phyloP scores from a whole-genome alignment of 1,284 basidiomycete species.

The Tilletia indica region DNA sequence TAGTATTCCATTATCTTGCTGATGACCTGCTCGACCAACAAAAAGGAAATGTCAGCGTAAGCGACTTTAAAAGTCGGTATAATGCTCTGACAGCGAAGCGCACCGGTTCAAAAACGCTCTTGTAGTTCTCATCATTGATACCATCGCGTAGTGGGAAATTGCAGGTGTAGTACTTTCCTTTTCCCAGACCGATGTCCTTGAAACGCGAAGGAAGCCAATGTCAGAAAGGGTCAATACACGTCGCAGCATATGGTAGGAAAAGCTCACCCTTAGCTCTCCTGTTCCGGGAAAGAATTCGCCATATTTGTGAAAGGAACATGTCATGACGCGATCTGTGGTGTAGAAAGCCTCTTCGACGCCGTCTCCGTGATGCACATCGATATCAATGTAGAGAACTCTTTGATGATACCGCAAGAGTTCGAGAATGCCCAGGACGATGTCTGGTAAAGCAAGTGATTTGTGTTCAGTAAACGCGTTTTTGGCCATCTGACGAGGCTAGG shows the following conservation, averaged over 20 bases:
- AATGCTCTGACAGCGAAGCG: slow-evolving; percentile 1
- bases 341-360: slow-evolving; percentile 99
- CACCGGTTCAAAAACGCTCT: slow-evolving; percentile 91
- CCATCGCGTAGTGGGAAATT: slow-evolving; percentile 96
- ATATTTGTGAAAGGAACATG: slow-evolving; percentile 96
- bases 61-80: too few relatives aligned
- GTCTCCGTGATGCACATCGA: slow-evolving; percentile 98
- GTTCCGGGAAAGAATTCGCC: slow-evolving; percentile 99
- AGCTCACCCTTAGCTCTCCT: slow-evolving; percentile 79
- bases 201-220: too few relatives aligned
- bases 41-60: not conserved
- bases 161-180: slow-evolving; percentile 70
- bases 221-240: not conserved
- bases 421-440: slow-evolving; percentile 95
- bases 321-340: slow-evolving; percentile 98
- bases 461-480: too few relatives aligned
- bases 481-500: slow-evolving; percentile 7
- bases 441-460: slow-evolving; percentile 57
- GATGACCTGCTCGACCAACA: slow-evolving; percentile 69
- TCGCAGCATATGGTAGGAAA: not conserved
- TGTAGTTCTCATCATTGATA: slow-evolving; percentile 92
- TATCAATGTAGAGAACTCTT: slow-evolving; percentile 95
- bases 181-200: slow-evolving; percentile 81
- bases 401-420: slow-evolving; percentile 91
- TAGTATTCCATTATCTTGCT: slow-evolving; percentile 92